phyloP scores from a whole-genome alignment of 805 yeast species.

The Cyberlindnera bimundalis region DNA sequence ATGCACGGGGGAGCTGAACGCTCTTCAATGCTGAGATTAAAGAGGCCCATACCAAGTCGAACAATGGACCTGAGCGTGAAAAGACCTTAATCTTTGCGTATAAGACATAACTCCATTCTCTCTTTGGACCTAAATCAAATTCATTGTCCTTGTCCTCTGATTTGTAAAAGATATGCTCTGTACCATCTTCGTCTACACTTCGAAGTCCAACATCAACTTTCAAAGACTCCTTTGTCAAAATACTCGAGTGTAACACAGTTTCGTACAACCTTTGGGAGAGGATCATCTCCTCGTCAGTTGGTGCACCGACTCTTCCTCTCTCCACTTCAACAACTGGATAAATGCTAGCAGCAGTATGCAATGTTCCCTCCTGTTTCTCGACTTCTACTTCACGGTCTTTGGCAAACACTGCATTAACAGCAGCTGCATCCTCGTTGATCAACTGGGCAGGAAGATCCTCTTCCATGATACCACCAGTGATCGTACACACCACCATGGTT shows the following conservation, averaged over 20 bases:
- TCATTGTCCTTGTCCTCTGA: slow-evolving; percentile 46
- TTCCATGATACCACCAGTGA: slow-evolving; percentile 66
- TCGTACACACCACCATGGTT: slow-evolving; percentile 69
- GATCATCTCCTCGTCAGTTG: slow-evolving; percentile 82
- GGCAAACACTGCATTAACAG: slow-evolving; percentile 30
- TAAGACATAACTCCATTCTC: slow-evolving; percentile 54
- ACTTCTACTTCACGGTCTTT: slow-evolving; percentile 31
- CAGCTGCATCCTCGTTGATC: slow-evolving; percentile 38
- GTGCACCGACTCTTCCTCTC: slow-evolving; percentile 74
- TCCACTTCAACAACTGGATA: slow-evolving; percentile 76
- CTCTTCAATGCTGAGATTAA: slow-evolving; percentile 58
- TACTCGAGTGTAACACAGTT: slow-evolving; percentile 51
- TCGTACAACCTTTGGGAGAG: slow-evolving; percentile 65
- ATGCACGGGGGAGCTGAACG: slow-evolving; percentile 63
- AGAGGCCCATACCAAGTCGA: slow-evolving; percentile 72
- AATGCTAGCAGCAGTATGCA: slow-evolving; percentile 39
- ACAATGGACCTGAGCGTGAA: slow-evolving; percentile 77
- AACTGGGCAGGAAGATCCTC: slow-evolving; percentile 41
- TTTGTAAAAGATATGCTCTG: slow-evolving; percentile 43
- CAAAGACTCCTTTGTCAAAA: slow-evolving; percentile 49
- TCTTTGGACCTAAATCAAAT: slow-evolving; percentile 35
- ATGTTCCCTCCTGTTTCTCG: slow-evolving; percentile 7
- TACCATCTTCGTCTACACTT: slow-evolving; percentile 49
- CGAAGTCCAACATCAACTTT: slow-evolving; percentile 54
- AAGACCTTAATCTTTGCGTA: slow-evolving; percentile 74